Evolutionary conservation across 306 rosid genomes (phyloP).

Genomic region (Vigna nakashimae): DNA sequence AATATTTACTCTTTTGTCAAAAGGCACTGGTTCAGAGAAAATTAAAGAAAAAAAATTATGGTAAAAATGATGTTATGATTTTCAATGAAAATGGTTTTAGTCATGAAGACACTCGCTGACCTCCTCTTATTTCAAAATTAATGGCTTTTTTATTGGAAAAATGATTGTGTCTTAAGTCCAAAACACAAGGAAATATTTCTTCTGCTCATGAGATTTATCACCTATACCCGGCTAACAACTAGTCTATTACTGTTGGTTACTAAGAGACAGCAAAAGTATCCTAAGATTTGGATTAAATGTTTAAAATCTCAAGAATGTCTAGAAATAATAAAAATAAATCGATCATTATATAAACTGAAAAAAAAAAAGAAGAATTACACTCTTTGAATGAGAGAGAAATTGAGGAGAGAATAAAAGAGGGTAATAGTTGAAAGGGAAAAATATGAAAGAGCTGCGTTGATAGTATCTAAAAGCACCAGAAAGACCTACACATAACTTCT

Average conservation of each 20-base stretch:
- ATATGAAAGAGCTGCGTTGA: neutral
- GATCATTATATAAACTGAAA: neutral
- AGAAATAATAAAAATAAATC: neutral
- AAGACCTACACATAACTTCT: neutral
- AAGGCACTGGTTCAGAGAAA: neutral
- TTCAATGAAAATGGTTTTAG: neutral
- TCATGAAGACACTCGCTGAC: neutral
- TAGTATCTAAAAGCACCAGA: neutral
- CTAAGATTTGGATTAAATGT: neutral
- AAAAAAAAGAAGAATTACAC: neutral
- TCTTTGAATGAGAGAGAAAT: neutral
- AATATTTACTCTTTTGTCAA: neutral
- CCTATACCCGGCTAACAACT: neutral
- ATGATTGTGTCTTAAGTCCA: neutral
- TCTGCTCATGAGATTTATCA: neutral
- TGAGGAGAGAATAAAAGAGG: neutral
- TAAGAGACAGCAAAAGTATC: neutral
- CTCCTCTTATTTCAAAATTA: neutral
- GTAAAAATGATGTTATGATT: neutral
- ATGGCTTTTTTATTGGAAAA: neutral
- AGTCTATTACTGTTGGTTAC: neutral
- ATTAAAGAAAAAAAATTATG: neutral
- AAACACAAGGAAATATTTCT: neutral
- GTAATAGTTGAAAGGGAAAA: neutral
- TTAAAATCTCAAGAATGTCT: neutral